A percentile compares a stretch with the other conserved stretches of the same genome.
Conservation (phyloP, 257 asterid species). For the Oldenlandia corymbosa region DNA sequence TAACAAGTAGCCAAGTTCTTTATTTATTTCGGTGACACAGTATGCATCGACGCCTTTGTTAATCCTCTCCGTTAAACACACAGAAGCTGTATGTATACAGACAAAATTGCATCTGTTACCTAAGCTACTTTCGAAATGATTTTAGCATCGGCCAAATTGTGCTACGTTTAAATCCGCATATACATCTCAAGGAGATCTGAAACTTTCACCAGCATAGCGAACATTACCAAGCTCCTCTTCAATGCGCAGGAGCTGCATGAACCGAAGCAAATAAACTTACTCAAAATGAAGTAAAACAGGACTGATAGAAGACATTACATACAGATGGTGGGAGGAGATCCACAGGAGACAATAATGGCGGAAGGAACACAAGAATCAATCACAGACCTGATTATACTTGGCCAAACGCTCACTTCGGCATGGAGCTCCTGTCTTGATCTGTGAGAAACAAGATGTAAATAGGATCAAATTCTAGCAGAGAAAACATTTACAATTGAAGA, state of each 20-base stretch:
- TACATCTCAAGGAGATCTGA: conserved; percentile 62
- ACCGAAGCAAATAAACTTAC: background rate
- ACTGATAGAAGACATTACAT: background rate
- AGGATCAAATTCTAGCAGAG: background rate
- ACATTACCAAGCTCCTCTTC: conserved; percentile 94
- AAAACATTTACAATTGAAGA: background rate
- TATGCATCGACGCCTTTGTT: too few relatives aligned
- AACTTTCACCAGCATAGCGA: conserved; percentile 93
- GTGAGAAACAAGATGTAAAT: conserved; percentile 10
- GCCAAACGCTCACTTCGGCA: conserved; percentile 97
- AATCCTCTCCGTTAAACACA: conserved; percentile 1
- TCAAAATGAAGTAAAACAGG: background rate
- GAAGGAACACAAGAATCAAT: background rate
- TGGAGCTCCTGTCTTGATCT: conserved; percentile 99
- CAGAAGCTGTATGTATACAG: background rate
- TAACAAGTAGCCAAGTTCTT: background rate
- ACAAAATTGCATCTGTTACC: background rate
- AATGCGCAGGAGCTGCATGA: conserved; percentile 78
- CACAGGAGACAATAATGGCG: background rate
- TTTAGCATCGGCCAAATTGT: background rate
- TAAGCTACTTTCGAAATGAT: background rate
- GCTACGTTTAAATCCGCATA: background rate
- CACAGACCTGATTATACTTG: conserved; percentile 83
- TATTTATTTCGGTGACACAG: too few relatives aligned
- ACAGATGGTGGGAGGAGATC: background rate